Evolutionary conservation across 352 stramenopile species (phyloP).

Genomic region (Bremia lactucae): DNA sequence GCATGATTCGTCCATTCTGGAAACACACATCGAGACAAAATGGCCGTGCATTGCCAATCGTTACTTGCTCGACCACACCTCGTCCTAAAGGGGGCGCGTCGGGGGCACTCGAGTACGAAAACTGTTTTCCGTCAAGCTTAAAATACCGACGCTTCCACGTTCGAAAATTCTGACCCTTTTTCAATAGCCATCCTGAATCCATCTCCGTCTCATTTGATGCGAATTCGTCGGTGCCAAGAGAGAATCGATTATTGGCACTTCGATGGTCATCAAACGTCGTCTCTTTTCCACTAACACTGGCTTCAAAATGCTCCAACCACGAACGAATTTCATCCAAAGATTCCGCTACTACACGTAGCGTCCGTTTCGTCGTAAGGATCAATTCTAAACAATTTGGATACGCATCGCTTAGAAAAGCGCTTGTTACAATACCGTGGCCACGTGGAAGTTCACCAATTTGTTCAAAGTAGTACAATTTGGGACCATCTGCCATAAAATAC

Average conservation of each 20-base stretch:
- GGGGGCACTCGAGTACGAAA: conserved; percentile 43
- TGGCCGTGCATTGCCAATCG: conserved; percentile 47
- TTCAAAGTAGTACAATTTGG: conserved; percentile 49
- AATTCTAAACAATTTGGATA: conserved; percentile 67
- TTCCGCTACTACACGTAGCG: conserved; percentile 54
- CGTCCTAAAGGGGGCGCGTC: conserved; percentile 31
- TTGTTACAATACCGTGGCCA: conserved; percentile 43
- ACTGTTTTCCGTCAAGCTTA: conserved; percentile 37
- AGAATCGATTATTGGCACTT: conserved; percentile 14
- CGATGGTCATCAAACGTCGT: conserved; percentile 14
- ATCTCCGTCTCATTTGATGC: conserved; percentile 17
- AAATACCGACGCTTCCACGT: conserved; percentile 62
- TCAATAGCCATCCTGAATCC: conserved; percentile 38
- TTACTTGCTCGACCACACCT: conserved; percentile 38
- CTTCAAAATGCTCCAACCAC: conserved; percentile 44
- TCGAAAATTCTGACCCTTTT: conserved; percentile 55
- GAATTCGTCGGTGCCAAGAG: conserved; percentile 12
- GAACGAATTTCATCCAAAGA: conserved; percentile 47
- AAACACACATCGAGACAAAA: conserved; percentile 63
- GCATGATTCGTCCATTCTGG: conserved; percentile 50
- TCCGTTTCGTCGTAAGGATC: conserved; percentile 37
- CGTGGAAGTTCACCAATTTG: conserved; percentile 41
- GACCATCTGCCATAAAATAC: conserved; percentile 61
- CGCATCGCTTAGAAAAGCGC: conserved; percentile 30
- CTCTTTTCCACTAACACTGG: conserved; percentile 14